Evolutionary conservation across 495 filamentous ascomycete genomes (phyloP), one percentile per base, ranked within the genome.

Genomic region (Talaromyces adpressus): DNA sequence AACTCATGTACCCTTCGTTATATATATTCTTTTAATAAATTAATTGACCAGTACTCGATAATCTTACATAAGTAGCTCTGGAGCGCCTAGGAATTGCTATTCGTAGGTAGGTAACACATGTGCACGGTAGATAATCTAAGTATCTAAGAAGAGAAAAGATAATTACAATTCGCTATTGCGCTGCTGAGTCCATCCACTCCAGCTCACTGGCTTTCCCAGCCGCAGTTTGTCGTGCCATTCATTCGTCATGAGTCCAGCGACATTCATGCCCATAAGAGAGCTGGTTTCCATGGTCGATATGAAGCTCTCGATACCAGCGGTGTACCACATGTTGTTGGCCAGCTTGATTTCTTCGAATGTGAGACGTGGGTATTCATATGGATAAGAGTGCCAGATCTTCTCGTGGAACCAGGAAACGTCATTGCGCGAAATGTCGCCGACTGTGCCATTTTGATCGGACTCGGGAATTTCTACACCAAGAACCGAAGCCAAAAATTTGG

Each of bases 281-380:
- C 89, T 98, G 7, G 95, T 99, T 80, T 99, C 94, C 94, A 99
- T 99, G 0, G 94, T 97, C 14, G 87, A 91, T 63, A 98, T 96
- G 68, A 98, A 97, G 66, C 87, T 88, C 76, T 98, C 94, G 59
- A 98, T 96, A 0, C 90, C 93, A 49, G 89, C 87, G 0, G 94
- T 98, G 71, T 98, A 98, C 83, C 90, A 97, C 12, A 98, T 70
- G 60, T 71, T 66, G 8, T 73, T 71, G 6, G 76, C 88, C 2
- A 98, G 72, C 62, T 85, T 78, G 0, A 87, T 82, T 47, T 95
- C 89, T 64, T 97, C 93, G 65, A 98, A 99, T 0, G 89, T 96
- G 6, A 91, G 84, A 0, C 94, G 81, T 0, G 94, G 95, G 45
- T 85, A 84, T 30, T 91, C 78, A 65, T 91, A 88, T 0, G 94